These are phyloP conservation scores for Salix viminalis DNA, from an alignment of 345 rosid genomes.

Conservation along the genomic window DNA sequence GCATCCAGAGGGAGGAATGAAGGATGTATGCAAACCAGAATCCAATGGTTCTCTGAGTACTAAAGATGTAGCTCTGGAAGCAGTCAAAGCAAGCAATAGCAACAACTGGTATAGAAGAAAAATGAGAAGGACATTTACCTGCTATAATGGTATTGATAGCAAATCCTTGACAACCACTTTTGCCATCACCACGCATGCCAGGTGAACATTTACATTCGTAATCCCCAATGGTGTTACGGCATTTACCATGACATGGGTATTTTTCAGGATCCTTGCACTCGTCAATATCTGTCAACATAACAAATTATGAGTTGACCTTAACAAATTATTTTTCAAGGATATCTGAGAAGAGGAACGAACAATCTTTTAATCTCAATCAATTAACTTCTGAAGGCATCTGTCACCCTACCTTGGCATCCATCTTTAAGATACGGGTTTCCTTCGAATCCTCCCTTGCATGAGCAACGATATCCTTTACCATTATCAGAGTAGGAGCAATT, in stretches of 20 bases:
- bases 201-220: conserved; percentile 1
- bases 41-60: background rate
- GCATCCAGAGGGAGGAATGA: too few relatives aligned
- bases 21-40: background rate
- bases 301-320: too few relatives aligned
- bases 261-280: background rate
- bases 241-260: conserved; percentile 10
- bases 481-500: background rate
- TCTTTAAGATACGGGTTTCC: conserved; percentile 18
- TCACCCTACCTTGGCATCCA: conserved; percentile 16
- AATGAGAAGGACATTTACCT: background rate
- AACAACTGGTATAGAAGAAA: too few relatives aligned
- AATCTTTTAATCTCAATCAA: too few relatives aligned
- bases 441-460: conserved; percentile 7
- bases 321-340: background rate
- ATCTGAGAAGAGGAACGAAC: background rate
- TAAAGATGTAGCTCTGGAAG: background rate
- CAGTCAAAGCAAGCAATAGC: background rate
- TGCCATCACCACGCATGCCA: background rate
- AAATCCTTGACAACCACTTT: conserved; percentile 12
- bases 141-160: background rate
- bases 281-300: background rate
- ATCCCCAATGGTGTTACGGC: conserved; percentile 7
- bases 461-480: conserved; percentile 17
- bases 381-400: background rate